Conservation (phyloP, 2,329 filamentous ascomycete species). For the Thielaviopsis ethacetica region DNA sequence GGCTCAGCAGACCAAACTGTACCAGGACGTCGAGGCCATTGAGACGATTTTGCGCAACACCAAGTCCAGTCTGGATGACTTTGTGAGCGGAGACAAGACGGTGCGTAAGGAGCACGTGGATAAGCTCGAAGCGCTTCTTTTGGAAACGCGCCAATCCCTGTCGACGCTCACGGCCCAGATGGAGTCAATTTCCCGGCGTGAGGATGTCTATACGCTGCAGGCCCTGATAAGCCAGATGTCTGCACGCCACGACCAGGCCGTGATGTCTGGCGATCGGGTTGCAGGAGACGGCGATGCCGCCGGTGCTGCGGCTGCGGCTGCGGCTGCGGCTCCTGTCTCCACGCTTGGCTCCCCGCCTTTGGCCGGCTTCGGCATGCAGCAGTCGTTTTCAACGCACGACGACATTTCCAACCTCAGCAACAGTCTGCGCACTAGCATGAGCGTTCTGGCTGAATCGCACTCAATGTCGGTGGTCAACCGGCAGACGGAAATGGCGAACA, state of each 20-base stretch:
- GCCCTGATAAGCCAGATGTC: conserved; percentile 65
- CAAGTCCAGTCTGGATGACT: conserved; percentile 71
- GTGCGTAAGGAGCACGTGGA: conserved; percentile 51
- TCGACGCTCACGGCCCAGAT: conserved; percentile 48
- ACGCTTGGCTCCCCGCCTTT: neutral
- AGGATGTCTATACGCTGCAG: conserved; percentile 64
- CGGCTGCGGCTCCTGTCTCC: neutral
- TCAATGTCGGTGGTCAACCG: conserved; percentile 70
- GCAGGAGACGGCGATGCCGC: neutral
- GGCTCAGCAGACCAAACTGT: neutral
- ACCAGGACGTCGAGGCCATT: conserved; percentile 51
- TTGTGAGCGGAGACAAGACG: conserved; percentile 54
- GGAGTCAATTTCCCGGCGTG: conserved; percentile 56
- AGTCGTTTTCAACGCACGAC: conserved; percentile 5
- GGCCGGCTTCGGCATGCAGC: conserved; percentile 6
- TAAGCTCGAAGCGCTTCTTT: conserved; percentile 46
- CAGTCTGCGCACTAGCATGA: conserved; percentile 12
- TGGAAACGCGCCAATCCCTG: conserved; percentile 61
- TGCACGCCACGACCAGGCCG: conserved; percentile 58
- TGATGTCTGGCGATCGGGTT: conserved; percentile 28
- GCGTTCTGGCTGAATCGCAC: conserved; percentile 49
- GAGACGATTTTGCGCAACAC: conserved; percentile 82
- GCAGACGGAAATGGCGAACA: conserved; percentile 64
- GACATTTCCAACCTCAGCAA: conserved; percentile 10
- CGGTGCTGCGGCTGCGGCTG: neutral